Evolutionary conservation across 495 filamentous ascomycete species (phyloP).

Genomic region (Parathielavia hyrcaniae): DNA sequence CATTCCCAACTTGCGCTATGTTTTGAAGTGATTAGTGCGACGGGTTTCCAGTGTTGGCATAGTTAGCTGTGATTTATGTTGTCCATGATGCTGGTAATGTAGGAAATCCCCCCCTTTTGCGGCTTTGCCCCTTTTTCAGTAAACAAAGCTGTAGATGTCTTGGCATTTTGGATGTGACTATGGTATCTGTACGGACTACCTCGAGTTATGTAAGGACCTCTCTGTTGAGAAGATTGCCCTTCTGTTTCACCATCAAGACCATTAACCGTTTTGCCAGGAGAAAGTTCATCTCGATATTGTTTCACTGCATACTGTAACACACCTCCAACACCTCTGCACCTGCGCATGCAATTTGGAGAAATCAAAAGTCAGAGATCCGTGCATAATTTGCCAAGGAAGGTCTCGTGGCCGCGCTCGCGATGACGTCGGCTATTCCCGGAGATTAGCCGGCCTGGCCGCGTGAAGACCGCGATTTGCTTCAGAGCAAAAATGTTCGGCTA

Average conservation of each 20-base stretch:
- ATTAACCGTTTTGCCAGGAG: neutral
- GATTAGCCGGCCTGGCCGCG: constrained; percentile 16
- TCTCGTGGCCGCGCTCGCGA: neutral
- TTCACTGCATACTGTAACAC: neutral
- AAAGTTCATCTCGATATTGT: no score
- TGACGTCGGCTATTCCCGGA: constrained; percentile 8
- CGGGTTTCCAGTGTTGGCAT: no score
- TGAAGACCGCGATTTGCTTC: constrained; percentile 15
- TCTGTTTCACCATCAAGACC: neutral
- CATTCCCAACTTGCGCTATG: no score
- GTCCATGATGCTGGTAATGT: no score
- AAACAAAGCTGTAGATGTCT: neutral
- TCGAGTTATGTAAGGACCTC: no score
- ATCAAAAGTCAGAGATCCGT: neutral
- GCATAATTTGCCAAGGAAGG: no score
- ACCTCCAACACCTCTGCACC: no score
- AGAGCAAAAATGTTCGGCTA: constrained; percentile 15
- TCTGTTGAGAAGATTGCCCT: no score
- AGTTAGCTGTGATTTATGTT: no score
- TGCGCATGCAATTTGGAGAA: no score
- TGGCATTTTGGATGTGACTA: neutral
- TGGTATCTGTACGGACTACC: no score
- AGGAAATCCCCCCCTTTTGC: neutral
- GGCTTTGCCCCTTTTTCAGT: neutral
- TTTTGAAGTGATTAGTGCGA: no score